Conservation (phyloP, 352 stramenopile species). For the Globisporangium carolinianum region DNA sequence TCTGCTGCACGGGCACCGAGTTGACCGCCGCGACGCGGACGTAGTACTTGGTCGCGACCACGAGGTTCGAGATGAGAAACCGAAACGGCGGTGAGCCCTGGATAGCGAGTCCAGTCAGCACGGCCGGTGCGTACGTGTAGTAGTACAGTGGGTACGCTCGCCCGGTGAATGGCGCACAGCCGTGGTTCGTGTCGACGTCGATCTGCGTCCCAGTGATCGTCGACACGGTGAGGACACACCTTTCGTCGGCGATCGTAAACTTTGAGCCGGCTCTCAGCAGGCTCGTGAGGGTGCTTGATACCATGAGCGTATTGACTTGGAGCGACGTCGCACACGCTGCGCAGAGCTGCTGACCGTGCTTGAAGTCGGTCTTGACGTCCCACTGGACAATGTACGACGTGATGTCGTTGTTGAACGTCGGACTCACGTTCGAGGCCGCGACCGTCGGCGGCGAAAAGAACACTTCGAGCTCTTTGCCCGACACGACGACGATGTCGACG, state of each 20-base stretch:
- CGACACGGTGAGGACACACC: conserved; percentile 39
- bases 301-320: conserved; percentile 25
- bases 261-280: conserved; percentile 24
- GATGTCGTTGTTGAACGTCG: conserved; percentile 82
- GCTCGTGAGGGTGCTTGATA: conserved; percentile 24
- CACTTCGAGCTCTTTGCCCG: conserved; percentile 82
- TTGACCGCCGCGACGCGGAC: conserved; percentile 90
- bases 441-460: conserved; percentile 81
- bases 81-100: conserved; percentile 76
- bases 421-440: conserved; percentile 38
- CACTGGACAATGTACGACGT: conserved; percentile 87
- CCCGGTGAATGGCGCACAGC: conserved; percentile 41
- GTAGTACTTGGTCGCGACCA: conserved; percentile 76
- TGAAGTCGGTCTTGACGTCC: conserved; percentile 66
- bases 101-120: conserved; percentile 52
- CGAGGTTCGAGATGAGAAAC: conserved; percentile 71
- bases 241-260: conserved; percentile 47
- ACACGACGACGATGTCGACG: conserved; percentile 83
- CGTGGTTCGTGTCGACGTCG: conserved; percentile 22
- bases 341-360: conserved; percentile 51
- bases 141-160: conserved; percentile 48
- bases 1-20: conserved; percentile 78
- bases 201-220: conserved; percentile 16
- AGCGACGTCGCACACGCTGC: conserved; percentile 34
- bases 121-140: conserved; percentile 39